Conservation (phyloP, 2,329 filamentous ascomycete genomes). For the Fusarium avenaceum region DNA sequence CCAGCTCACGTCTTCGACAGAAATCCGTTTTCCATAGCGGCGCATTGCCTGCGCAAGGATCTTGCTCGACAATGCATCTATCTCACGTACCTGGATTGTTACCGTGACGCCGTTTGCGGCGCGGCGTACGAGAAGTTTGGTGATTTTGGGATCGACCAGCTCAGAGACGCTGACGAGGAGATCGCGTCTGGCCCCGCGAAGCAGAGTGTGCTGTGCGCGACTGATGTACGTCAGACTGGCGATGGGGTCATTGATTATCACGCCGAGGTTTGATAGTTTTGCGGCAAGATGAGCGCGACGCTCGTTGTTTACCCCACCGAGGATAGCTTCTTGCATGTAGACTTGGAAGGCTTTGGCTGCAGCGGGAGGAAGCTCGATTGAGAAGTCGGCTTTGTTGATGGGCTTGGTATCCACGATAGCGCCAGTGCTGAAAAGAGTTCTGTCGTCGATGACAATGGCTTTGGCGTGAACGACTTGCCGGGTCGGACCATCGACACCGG, state of each 20-base stretch:
- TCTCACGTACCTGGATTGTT: not conserved
- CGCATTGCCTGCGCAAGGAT: not conserved
- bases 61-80: not conserved
- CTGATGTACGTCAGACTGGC: constrained; percentile 18
- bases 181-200: constrained; percentile 8
- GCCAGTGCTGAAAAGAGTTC: not conserved
- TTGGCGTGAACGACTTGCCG: constrained; percentile 13
- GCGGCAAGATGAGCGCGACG: not conserved
- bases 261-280: not conserved
- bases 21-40: not conserved
- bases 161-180: constrained; percentile 1
- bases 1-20: constrained; percentile 8
- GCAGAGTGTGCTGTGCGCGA: constrained; percentile 5
- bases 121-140: constrained; percentile 5
- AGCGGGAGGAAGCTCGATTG: not conserved
- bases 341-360: not conserved
- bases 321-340: constrained; percentile 2
- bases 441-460: constrained; percentile 8
- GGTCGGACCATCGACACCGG: not conserved
- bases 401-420: constrained; percentile 12
- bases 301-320: not conserved
- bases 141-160: constrained; percentile 5
- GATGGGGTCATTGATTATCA: constrained; percentile 7
- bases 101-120: not conserved
- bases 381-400: constrained; percentile 11